Percentiles rank a stretch among this genome's conserved stretches.
phyloP scores from a whole-genome alignment of 2,329 filamentous ascomycete species.

The Remersonia thermophila region DNA sequence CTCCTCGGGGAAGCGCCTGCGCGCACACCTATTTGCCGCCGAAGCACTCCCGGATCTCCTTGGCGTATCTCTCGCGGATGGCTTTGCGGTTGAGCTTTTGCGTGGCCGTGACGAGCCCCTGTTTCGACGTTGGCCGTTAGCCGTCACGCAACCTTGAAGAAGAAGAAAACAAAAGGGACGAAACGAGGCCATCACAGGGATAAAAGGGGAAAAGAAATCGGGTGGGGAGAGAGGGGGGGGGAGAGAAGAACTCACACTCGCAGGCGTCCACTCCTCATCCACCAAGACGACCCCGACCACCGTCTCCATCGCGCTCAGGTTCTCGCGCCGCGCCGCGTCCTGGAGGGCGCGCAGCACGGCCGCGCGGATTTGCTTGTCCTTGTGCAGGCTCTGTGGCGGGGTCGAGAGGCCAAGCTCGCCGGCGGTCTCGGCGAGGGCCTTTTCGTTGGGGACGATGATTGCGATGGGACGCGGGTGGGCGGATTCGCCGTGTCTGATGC shows the following conservation, averaged over 20 bases:
- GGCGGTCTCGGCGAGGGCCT: conserved; percentile 48
- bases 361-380: conserved; percentile 50
- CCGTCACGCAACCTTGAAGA: conserved; percentile 4
- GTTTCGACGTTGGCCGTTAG: conserved; percentile 5
- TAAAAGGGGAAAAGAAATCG: neutral
- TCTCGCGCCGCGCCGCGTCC: conserved; percentile 49
- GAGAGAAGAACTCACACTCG: conserved; percentile 52
- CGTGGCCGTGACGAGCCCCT: conserved; percentile 50
- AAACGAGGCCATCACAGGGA: no score
- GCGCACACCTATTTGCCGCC: conserved; percentile 14
- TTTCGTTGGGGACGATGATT: conserved; percentile 60
- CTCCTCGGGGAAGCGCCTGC: no score
- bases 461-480: conserved; percentile 69
- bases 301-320: conserved; percentile 59
- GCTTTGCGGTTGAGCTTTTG: conserved; percentile 46
- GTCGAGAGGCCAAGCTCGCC: conserved; percentile 45
- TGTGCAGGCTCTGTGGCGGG: conserved; percentile 51
- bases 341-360: conserved; percentile 57
- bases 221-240: neutral
- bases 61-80: conserved; percentile 37
- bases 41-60: conserved; percentile 36
- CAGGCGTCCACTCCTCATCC: conserved; percentile 80
- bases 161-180: neutral
- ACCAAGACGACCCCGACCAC: conserved; percentile 65
- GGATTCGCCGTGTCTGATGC: conserved; percentile 66